Evolutionary conservation across 2,329 filamentous ascomycete genomes (phyloP).

Genomic region (Fusarium camptoceras): DNA sequence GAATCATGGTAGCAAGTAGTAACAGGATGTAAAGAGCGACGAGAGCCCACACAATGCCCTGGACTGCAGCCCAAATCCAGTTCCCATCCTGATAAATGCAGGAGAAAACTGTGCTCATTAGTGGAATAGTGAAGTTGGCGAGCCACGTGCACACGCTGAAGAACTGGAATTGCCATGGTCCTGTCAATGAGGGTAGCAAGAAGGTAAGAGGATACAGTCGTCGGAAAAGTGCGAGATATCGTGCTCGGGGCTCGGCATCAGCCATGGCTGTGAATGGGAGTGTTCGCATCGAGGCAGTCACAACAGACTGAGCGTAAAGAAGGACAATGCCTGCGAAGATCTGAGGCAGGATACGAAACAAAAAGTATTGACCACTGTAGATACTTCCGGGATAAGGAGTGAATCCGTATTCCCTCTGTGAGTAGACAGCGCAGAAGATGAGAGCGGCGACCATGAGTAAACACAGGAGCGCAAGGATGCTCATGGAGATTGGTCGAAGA

Average conservation of each 20-base stretch:
- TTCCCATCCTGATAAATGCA: constrained; percentile 65
- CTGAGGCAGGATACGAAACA: constrained; percentile 88
- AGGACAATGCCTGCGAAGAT: constrained; percentile 77
- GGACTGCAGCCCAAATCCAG: constrained; percentile 85
- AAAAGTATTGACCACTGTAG: constrained; percentile 81
- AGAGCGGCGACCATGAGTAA: constrained; percentile 78
- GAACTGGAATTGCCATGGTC: constrained; percentile 74
- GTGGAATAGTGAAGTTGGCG: constrained; percentile 80
- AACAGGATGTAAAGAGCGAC: constrained; percentile 79
- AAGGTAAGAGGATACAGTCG: constrained; percentile 78
- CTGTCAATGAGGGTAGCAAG: constrained; percentile 67
- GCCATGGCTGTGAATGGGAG: constrained; percentile 84
- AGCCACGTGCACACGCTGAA: constrained; percentile 81
- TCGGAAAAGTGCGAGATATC: constrained; percentile 75
- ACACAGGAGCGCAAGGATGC: constrained; percentile 69
- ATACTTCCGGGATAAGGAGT: constrained; percentile 73
- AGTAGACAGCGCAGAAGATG: constrained; percentile 78
- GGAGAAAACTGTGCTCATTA: constrained; percentile 82
- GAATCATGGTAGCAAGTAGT: constrained; percentile 61
- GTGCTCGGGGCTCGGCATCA: constrained; percentile 67
- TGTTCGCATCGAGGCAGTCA: constrained; percentile 79
- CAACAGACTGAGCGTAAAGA: constrained; percentile 81
- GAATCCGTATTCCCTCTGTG: constrained; percentile 71
- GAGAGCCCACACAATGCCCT: constrained; percentile 81
- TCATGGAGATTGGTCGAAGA: constrained; percentile 74